Percentiles rank a stretch among this genome's conserved stretches.
phyloP scores from a whole-genome alignment of 106 monocot genomes.

The Dioscorea alata region DNA sequence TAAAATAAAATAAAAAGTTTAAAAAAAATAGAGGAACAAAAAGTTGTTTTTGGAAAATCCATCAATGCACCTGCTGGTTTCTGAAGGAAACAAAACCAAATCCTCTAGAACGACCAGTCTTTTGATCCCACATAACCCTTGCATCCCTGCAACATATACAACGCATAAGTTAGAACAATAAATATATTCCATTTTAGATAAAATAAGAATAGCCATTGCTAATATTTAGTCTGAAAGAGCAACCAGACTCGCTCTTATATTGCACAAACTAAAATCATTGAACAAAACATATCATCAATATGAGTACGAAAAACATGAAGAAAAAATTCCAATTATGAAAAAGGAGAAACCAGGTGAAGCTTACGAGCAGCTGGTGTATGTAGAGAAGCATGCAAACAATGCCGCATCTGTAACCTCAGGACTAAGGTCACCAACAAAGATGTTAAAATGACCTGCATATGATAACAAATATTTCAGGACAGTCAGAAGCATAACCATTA shows the following conservation, averaged over 20 bases:
- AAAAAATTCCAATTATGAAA: background rate
- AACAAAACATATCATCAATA: no score
- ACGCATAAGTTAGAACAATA: background rate
- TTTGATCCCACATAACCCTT: conserved; percentile 91
- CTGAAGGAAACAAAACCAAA: conserved; percentile 89
- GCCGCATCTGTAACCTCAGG: conserved; percentile 81
- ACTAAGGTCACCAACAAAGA: conserved; percentile 90
- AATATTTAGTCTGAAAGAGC: no score
- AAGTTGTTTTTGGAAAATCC: background rate
- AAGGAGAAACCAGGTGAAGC: background rate
- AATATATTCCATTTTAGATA: background rate
- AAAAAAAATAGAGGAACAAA: no score
- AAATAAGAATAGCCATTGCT: background rate
- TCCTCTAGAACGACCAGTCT: conserved; percentile 81
- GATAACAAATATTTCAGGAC: background rate
- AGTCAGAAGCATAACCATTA: background rate
- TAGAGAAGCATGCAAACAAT: conserved; percentile 61
- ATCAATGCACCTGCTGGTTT: conserved; percentile 48
- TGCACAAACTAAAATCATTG: no score
- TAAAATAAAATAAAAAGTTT: no score
- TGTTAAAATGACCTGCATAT: conserved; percentile 59
- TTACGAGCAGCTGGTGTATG: conserved; percentile 77
- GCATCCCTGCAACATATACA: conserved; percentile 44
- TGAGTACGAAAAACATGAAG: background rate
- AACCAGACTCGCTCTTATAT: no score